Evolutionary conservation across 305 asterid genomes (phyloP).

Genomic region (Andrographis paniculata): DNA sequence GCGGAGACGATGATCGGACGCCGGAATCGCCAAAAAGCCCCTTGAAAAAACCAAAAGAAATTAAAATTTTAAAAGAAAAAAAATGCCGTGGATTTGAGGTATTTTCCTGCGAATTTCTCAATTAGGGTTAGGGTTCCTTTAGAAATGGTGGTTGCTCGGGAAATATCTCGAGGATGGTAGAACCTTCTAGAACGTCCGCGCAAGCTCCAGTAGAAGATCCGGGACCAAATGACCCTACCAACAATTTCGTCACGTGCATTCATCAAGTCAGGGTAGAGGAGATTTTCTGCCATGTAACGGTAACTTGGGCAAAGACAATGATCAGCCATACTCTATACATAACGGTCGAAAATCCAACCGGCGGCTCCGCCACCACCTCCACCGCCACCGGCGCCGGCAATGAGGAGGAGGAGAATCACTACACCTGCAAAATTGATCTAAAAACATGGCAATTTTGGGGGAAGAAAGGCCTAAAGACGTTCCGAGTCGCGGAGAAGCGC

Average conservation of each 20-base stretch:
- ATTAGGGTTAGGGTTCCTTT: neutral
- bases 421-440: slow-evolving; percentile 77
- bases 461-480: slow-evolving; percentile 64
- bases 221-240: slow-evolving; percentile 24
- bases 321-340: slow-evolving; percentile 57
- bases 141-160: slow-evolving; percentile 22
- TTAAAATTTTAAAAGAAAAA: too few species aligned
- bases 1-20: too few species aligned
- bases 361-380: too few species aligned
- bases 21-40: too few species aligned
- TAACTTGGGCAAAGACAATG: slow-evolving; percentile 65
- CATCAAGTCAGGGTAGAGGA: slow-evolving; percentile 41
- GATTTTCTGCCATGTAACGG: slow-evolving; percentile 28
- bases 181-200: slow-evolving; percentile 20
- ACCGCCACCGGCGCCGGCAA: slow-evolving; percentile 4
- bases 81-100: too few species aligned
- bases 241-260: slow-evolving; percentile 58
- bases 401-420: slow-evolving; percentile 27
- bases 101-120: neutral
- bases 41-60: too few species aligned
- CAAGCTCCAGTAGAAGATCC: slow-evolving; percentile 21
- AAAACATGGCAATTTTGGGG: slow-evolving; percentile 97
- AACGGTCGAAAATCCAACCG: slow-evolving; percentile 43
- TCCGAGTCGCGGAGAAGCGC: slow-evolving; percentile 44
- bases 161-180: slow-evolving; percentile 23